Base-by-base conservation (phyloP, 2,329 filamentous ascomycete species). In the Trichophyton benhamiae region DNA sequence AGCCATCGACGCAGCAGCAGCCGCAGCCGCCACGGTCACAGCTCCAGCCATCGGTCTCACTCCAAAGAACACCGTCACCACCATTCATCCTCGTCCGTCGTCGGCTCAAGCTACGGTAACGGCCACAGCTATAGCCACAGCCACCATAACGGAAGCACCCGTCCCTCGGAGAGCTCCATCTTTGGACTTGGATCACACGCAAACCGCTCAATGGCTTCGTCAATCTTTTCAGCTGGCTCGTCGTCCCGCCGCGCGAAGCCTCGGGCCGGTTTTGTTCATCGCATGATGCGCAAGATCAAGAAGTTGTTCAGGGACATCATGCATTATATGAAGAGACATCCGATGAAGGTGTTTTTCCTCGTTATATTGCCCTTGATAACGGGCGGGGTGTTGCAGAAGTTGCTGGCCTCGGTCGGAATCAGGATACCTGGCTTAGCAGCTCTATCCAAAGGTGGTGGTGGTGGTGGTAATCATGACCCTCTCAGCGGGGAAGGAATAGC, bases 301-400 rank as follows among this genome's bases (percentile, higher is more conserved):
- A 85, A 87, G 49, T 83, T 96, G 64, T 77, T 96, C 62, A 87
- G 87, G 69, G 86, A 95, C 71, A 84, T 96, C 7, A 80, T 87
- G 72, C 83, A 86, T 72, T 95, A 92, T 76, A 87, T 89, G 68
- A 87, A 89, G 71, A 82, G 84, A 42, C 87, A 96, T 76, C 92
- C 91, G 0, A 77, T 90, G 71, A 95, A 95, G 76, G 88, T 95
- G 57, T 88, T 96, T 78, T 80, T 89, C 79, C 82, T 91, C 64
- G 87, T 96, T 65, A 82, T 96, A 68, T 84, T 96, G 82, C 92
- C 92, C 8, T 80, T 97, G 62, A 78, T 96, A 68, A 91, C 87
- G 1, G 89, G 89, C 59, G 92, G 92, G 36, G 87, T 89, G 30
- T 76, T 96, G 66, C 86, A 86, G 7, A 88, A 87, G 55, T 78